Percentiles rank a stretch among this genome's conserved stretches.
phyloP scores from a whole-genome alignment of 176 grass and related monocot genomes.

The Eleusine indica region DNA sequence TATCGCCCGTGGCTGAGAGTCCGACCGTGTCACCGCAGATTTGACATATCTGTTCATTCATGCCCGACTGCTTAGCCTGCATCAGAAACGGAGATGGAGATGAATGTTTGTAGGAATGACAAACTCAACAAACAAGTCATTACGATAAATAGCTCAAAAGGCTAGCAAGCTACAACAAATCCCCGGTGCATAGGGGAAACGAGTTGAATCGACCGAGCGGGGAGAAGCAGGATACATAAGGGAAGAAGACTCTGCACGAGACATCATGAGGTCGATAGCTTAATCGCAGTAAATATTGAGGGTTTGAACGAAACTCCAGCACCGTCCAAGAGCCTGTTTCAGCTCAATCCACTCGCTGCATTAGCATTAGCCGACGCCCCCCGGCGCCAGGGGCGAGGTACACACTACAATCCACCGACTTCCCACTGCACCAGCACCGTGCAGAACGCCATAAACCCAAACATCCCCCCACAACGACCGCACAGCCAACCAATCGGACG shows the following conservation, averaged over 20 bases:
- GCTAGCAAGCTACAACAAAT: neutral
- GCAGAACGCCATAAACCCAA: neutral
- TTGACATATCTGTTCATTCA: constrained; percentile 64
- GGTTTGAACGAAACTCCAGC: neutral
- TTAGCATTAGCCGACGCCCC: neutral
- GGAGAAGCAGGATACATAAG: neutral
- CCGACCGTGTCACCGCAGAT: constrained; percentile 74
- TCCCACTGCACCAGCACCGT: neutral
- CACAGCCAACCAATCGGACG: constrained; percentile 15
- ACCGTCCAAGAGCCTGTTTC: neutral
- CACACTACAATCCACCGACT: neutral
- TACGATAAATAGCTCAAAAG: neutral
- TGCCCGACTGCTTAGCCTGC: constrained; percentile 58
- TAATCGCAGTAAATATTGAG: neutral
- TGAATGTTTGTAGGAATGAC: constrained; percentile 5
- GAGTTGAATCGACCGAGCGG: neutral
- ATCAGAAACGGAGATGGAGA: neutral
- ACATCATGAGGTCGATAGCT: neutral
- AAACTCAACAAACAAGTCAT: neutral
- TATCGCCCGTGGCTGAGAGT: constrained; percentile 51
- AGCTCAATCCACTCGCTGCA: neutral
- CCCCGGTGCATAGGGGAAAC: neutral
- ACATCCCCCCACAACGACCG: neutral
- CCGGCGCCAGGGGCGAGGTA: too few relatives aligned
- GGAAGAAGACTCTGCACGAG: neutral